Percentiles rank a stretch among this genome's conserved stretches.
phyloP scores from a whole-genome alignment of 148 eudicot genomes.

The Arctostaphylos glauca region DNA sequence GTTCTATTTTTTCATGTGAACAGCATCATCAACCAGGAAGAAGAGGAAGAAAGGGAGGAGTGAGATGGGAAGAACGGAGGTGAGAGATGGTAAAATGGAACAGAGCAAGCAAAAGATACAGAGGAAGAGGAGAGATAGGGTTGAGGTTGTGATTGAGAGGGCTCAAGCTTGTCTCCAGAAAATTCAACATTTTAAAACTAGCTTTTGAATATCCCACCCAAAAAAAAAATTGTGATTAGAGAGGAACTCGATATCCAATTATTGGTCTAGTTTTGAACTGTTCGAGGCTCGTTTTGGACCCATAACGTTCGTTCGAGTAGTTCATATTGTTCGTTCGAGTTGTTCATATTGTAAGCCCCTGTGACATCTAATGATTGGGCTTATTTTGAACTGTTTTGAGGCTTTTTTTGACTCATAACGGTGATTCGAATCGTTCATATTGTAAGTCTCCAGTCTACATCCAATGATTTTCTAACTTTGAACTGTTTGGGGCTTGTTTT shows the following conservation, averaged over 20 bases:
- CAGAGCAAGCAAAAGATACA: conserved; percentile 1
- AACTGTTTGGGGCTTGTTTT: no score
- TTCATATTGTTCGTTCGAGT: no score
- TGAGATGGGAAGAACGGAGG: conserved; percentile 4
- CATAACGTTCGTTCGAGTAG: no score
- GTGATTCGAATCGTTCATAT: no score
- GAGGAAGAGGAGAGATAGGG: conserved; percentile 31
- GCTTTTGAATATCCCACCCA: not conserved
- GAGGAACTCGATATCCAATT: not conserved
- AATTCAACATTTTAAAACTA: conserved; percentile 45
- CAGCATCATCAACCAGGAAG: conserved; percentile 42
- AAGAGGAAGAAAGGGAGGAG: conserved; percentile 31
- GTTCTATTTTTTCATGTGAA: not conserved
- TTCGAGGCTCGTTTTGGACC: no score
- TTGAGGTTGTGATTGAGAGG: conserved; percentile 45
- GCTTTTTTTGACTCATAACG: no score
- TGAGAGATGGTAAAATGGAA: not conserved
- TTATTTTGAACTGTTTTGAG: no score
- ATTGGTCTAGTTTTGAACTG: no score
- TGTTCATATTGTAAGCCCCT: no score
- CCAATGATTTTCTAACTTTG: no score
- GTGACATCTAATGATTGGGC: no score
- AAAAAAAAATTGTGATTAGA: not conserved
- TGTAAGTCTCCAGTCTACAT: no score
- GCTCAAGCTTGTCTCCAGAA: conserved; percentile 54